Evolutionary conservation across 2,329 filamentous ascomycete species (phyloP).

Genomic region (Trichoderma sp.): DNA sequence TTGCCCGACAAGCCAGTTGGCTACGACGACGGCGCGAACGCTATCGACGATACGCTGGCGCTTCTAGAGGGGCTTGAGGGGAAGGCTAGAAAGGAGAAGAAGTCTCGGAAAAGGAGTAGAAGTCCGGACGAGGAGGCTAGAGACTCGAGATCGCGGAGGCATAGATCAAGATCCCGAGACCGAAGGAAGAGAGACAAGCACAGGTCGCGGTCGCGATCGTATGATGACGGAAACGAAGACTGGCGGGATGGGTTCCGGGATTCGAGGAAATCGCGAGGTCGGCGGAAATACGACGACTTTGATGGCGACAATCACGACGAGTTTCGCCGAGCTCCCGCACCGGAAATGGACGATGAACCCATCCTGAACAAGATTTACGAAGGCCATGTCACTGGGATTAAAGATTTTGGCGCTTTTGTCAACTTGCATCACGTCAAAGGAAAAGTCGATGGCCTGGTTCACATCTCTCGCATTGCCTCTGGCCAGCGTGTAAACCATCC

Average conservation of each 20-base stretch:
- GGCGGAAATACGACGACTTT: conserved; percentile 42
- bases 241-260: conserved; percentile 41
- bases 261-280: conserved; percentile 39
- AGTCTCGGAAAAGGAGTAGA: conserved; percentile 58
- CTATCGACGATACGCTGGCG: conserved; percentile 90
- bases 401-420: conserved; percentile 95
- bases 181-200: conserved; percentile 37
- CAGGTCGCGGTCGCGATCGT: conserved; percentile 43
- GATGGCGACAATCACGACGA: conserved; percentile 55
- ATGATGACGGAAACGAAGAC: conserved; percentile 50
- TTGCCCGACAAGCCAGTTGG: conserved; percentile 72
- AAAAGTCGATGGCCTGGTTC: conserved; percentile 89
- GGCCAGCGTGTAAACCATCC: conserved; percentile 89
- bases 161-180: conserved; percentile 47
- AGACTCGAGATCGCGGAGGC: conserved; percentile 45
- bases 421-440: conserved; percentile 85
- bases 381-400: conserved; percentile 86
- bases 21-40: conserved; percentile 54
- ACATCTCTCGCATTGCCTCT: conserved; percentile 85
- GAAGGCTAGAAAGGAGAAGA: conserved; percentile 57
- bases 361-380: conserved; percentile 85
- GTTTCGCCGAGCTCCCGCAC: conserved; percentile 66
- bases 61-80: conserved; percentile 83
- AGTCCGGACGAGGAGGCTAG: conserved; percentile 55
- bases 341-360: conserved; percentile 79